Evolutionary conservation across 768 basidiomycete species (phyloP).

Genomic region (Lactarius trivialis): DNA sequence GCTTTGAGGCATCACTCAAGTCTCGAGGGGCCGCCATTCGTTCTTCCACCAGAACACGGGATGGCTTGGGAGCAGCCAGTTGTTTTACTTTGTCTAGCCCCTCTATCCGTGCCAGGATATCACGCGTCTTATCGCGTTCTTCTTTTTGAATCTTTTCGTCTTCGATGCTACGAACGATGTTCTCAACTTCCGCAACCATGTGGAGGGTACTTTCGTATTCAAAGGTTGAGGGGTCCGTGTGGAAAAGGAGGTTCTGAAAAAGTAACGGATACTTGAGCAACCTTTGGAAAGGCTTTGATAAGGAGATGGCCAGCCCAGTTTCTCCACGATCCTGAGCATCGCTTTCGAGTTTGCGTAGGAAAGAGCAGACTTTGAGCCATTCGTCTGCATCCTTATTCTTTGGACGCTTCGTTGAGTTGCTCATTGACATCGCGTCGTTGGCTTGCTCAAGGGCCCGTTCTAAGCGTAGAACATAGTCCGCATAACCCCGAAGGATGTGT

Average conservation of each 20-base stretch:
- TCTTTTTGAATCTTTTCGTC: constrained; percentile 98
- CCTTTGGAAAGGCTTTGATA: constrained; percentile 96
- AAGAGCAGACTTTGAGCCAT: constrained; percentile 71
- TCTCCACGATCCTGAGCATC: constrained; percentile 81
- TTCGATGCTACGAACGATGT: constrained; percentile 92
- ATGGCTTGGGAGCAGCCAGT: constrained; percentile 84
- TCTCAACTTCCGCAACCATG: constrained; percentile 97
- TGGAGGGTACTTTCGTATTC: constrained; percentile 95
- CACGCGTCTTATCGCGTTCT: constrained; percentile 90
- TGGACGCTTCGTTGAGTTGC: constrained; percentile 61
- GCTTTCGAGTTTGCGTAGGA: constrained; percentile 72
- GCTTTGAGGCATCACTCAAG: constrained; percentile 23
- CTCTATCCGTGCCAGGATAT: constrained; percentile 93
- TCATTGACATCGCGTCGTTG: constrained; percentile 64
- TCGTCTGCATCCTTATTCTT: constrained; percentile 77
- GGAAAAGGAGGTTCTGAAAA: constrained; percentile 94
- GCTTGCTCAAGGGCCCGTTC: constrained; percentile 87
- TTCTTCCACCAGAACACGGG: constrained; percentile 83
- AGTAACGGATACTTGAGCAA: constrained; percentile 94
- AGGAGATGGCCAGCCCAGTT: constrained; percentile 88
- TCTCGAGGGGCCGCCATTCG: constrained; percentile 40
- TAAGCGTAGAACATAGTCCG: constrained; percentile 88
- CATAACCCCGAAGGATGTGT: constrained; percentile 90
- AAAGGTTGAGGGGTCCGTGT: constrained; percentile 94
- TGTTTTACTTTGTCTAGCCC: constrained; percentile 92